Evolutionary conservation across 768 basidiomycete species (phyloP).

Genomic region (Mycena alexandri): DNA sequence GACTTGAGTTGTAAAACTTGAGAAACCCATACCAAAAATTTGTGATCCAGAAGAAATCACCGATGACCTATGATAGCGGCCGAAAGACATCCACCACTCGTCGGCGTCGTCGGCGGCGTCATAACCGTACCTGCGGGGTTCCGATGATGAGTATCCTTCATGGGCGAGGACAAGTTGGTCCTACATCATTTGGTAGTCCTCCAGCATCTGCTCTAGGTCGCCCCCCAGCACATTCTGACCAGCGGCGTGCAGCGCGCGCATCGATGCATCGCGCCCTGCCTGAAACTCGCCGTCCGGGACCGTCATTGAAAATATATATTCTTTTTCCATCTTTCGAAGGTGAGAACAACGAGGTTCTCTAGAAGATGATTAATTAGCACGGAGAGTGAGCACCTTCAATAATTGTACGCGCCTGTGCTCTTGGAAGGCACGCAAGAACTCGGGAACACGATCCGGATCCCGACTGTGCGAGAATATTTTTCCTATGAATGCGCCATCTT

Average conservation of each 20-base stretch:
- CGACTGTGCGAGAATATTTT: conserved; percentile 33
- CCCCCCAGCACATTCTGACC: conserved; percentile 17
- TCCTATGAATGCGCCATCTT: conserved; percentile 30
- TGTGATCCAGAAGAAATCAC: too few species aligned
- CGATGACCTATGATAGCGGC: too few species aligned
- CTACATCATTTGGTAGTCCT: conserved; percentile 24
- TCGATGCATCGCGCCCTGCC: conserved; percentile 8
- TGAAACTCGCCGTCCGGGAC: conserved; percentile 19
- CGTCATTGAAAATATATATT: conserved; percentile 13
- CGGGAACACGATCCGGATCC: conserved; percentile 14
- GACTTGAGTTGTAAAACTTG: too few species aligned
- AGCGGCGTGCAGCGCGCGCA: conserved; percentile 15
- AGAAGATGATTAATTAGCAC: not conserved
- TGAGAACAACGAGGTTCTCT: conserved; percentile 13
- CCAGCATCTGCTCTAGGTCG: conserved; percentile 21
- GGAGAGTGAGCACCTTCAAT: too few species aligned
- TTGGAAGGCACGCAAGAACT: conserved; percentile 30
- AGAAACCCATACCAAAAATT: too few species aligned
- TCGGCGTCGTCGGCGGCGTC: too few species aligned
- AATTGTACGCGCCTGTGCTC: conserved; percentile 18
- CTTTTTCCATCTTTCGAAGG: conserved; percentile 6
- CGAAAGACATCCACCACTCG: too few species aligned
- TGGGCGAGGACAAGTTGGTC: too few species aligned
- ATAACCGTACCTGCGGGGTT: too few species aligned
- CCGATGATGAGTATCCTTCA: too few species aligned